Percentiles rank a stretch among this genome's conserved stretches.
These are phyloP conservation scores for Thielaviopsis ethacetica DNA, from an alignment of 2,329 filamentous ascomycete species.

Conservation along the genomic window DNA sequence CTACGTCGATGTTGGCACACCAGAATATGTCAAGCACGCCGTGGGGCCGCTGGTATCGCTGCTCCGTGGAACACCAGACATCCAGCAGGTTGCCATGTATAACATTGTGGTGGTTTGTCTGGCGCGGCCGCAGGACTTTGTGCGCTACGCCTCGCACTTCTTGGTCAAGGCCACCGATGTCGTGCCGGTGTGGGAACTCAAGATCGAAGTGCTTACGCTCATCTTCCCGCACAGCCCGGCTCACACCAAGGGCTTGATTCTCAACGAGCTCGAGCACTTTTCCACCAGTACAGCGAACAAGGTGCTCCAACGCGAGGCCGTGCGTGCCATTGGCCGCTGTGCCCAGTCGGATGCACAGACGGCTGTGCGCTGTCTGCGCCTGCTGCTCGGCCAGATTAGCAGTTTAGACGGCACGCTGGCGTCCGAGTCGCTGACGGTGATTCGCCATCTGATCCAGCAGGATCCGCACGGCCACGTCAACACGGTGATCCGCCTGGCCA, in stretches of 20 bases:
- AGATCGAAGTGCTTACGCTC: constrained; percentile 78
- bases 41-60: constrained; percentile 78
- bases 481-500: constrained; percentile 78
- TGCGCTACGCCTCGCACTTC: constrained; percentile 78
- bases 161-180: constrained; percentile 67
- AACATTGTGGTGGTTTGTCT: constrained; percentile 92
- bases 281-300: constrained; percentile 52
- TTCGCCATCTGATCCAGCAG: constrained; percentile 88
- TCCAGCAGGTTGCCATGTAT: constrained; percentile 77
- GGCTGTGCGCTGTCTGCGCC: constrained; percentile 60
- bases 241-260: constrained; percentile 67
- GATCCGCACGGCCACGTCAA: constrained; percentile 64
- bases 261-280: constrained; percentile 91
- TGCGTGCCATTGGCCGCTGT: constrained; percentile 84
- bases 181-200: constrained; percentile 72
- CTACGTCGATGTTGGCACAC: constrained; percentile 70
- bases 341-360: constrained; percentile 61
- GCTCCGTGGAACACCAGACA: constrained; percentile 68
- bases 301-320: constrained; percentile 69
- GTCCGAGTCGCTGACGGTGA: constrained; percentile 85
- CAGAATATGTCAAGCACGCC: constrained; percentile 55
- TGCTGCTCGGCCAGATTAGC: constrained; percentile 75
- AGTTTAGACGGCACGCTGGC: constrained; percentile 77
- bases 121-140: constrained; percentile 59
- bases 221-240: constrained; percentile 70